Conservation (phyloP, 805 yeast species). For the Kazachstania martiniae region DNA sequence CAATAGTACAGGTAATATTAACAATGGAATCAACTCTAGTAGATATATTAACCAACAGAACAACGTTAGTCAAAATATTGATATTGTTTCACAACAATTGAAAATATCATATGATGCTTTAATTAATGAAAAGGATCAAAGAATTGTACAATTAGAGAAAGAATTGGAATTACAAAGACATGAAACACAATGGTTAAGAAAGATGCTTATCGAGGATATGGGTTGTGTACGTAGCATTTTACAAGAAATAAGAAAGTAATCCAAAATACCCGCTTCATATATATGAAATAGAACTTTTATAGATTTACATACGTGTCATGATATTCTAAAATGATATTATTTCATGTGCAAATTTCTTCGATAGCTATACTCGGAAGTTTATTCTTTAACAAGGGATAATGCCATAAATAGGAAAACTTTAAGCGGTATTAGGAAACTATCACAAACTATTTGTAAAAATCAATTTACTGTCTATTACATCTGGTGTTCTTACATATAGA, state of each 20-base stretch:
- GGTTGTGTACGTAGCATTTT: constrained; percentile 26
- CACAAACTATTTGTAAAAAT: not conserved
- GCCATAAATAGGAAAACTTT: no score
- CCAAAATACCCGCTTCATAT: not conserved
- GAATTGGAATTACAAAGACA: constrained; percentile 26
- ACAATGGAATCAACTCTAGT: not conserved
- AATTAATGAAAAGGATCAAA: constrained; percentile 22
- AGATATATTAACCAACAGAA: constrained; percentile 1
- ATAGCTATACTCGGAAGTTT: no score
- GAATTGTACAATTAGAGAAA: constrained; percentile 22
- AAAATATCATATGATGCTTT: constrained; percentile 19
- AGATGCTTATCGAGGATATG: constrained; percentile 29
- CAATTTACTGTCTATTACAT: not conserved
- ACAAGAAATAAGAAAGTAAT: constrained; percentile 15
- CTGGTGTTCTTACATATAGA: not conserved
- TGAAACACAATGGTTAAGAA: constrained; percentile 27
- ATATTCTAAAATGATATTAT: no score
- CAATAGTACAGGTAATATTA: constrained; percentile 2
- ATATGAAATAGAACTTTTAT: not conserved
- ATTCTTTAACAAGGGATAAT: not conserved
- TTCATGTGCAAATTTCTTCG: no score
- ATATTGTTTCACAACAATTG: constrained; percentile 12
- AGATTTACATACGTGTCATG: no score
- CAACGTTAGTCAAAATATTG: constrained; percentile 1
- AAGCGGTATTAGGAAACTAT: no score